phyloP scores from a whole-genome alignment of 768 basidiomycete genomes.

The Pisolithus sp. region DNA sequence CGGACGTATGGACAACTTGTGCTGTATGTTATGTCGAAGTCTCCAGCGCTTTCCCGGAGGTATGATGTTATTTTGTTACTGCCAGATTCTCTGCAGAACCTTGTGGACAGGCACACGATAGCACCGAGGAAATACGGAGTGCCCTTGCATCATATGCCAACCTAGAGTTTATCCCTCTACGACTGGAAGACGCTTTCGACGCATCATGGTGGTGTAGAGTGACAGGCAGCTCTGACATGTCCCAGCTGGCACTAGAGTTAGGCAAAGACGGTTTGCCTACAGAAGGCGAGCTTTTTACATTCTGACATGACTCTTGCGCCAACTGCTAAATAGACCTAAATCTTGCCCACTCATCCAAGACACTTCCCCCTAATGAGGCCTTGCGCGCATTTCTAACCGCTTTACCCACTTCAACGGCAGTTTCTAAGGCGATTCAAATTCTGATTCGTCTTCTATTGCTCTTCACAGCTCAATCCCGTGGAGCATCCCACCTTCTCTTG shows the following conservation, averaged over 20 bases:
- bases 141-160: conserved; percentile 43
- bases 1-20: conserved; percentile 55
- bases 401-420: conserved; percentile 70
- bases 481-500: conserved; percentile 70
- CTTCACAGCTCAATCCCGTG: conserved; percentile 50
- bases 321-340: conserved; percentile 15
- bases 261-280: conserved; percentile 43
- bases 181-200: conserved; percentile 73
- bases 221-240: conserved; percentile 24
- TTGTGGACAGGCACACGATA: conserved; percentile 43
- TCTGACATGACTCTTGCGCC: conserved; percentile 2
- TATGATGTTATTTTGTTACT: conserved; percentile 28
- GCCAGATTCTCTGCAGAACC: conserved; percentile 3
- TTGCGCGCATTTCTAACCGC: conserved; percentile 51
- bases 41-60: conserved; percentile 53
- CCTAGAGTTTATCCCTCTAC: conserved; percentile 55
- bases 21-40: conserved; percentile 67
- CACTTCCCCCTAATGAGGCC: conserved; percentile 21
- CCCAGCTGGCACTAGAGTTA: conserved; percentile 40
- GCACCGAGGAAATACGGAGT: conserved; percentile 44
- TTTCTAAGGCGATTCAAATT: conserved; percentile 49
- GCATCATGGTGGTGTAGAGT: conserved; percentile 55
- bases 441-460: conserved; percentile 65
- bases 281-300: conserved; percentile 16
- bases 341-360: conserved; percentile 5